Evolutionary conservation across 1,139 yeast genomes (phyloP), one percentile per base, ranked within the genome.

Genomic region (Yamadazyma mexicana): DNA sequence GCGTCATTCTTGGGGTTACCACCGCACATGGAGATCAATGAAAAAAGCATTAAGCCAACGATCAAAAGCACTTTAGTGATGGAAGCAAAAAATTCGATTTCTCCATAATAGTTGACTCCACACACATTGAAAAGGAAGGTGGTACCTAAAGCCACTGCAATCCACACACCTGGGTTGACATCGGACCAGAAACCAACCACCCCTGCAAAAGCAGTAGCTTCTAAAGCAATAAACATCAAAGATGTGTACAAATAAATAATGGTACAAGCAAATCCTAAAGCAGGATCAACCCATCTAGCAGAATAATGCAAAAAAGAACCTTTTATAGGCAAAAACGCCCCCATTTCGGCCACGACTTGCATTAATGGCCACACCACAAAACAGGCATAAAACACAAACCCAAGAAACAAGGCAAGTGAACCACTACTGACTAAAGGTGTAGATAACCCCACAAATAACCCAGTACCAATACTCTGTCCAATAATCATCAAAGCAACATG

Each of bases 391-490:
- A 61, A 46, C 11, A 64, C 37, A 43, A 66, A 67, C 6, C 69
- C 73, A 3, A 65, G 45, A 40, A 68, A 64, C 33, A 68, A 56
- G 10, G 72, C 58, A 16, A 67, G 52, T n/a, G 70, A 59, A 8
- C 75, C 75, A 6, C 66, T 56, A 3, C 59, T 56, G 39, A 56
- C 58, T 39, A 69, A 57, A 2, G 73, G 72, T 3, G 59, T 40
- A 14, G 63, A 54, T 35, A 67, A 50, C 15, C 73, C 72, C 27
- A 69, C 55, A 49, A 68, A 73, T 33, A 73, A 56, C 37, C 79
- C 80, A 2, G 77, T 66, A 23, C 79, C 79, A 34, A 75, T 71
- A 40, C 72, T 60, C 40, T 75, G 77, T n/a, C 80, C 79, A 34
- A 75, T 68, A 35, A 75, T 70, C 64, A 75, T 70, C 49, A 75